Conservation (phyloP, 371 early-diverging fungal species). For the Mortierella sp. region DNA sequence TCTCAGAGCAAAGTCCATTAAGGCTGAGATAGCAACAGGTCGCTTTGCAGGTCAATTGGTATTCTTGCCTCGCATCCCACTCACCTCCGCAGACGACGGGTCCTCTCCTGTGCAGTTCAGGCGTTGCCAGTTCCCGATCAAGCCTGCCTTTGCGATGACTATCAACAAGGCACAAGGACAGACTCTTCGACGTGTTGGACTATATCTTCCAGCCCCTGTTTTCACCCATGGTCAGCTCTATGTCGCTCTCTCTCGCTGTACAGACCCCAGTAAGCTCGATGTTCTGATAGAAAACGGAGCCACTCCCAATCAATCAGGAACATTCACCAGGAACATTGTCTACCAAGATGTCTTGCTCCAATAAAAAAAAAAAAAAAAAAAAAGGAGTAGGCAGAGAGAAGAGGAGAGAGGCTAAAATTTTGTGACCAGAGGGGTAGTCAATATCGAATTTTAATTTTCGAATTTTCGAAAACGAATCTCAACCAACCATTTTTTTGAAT, state of each 20-base stretch:
- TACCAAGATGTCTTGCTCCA: neutral
- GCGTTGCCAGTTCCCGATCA: constrained; percentile 36
- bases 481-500: no score
- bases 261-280: constrained; percentile 5
- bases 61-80: constrained; percentile 5
- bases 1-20: neutral
- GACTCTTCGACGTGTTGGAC: constrained; percentile 20
- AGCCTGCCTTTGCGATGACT: constrained; percentile 39
- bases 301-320: neutral
- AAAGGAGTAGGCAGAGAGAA: no score
- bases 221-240: constrained; percentile 43
- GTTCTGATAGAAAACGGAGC: constrained; percentile 7
- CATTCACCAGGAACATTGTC: constrained; percentile 5
- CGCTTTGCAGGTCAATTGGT: neutral
- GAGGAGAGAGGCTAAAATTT: no score
- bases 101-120: constrained; percentile 5
- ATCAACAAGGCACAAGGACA: constrained; percentile 51
- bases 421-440: no score
- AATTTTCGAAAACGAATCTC: no score
- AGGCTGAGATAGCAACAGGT: constrained; percentile 14
- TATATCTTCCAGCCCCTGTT: constrained; percentile 17
- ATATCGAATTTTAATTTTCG: no score
- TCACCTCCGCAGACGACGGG: neutral
- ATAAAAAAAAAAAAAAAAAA: no score
- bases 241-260: constrained; percentile 22